Percentiles rank a stretch among this genome's conserved stretches.
These are phyloP conservation scores for Talaromyces sp. DNA, from an alignment of 2,329 filamentous ascomycete species.

Conservation along the genomic window DNA sequence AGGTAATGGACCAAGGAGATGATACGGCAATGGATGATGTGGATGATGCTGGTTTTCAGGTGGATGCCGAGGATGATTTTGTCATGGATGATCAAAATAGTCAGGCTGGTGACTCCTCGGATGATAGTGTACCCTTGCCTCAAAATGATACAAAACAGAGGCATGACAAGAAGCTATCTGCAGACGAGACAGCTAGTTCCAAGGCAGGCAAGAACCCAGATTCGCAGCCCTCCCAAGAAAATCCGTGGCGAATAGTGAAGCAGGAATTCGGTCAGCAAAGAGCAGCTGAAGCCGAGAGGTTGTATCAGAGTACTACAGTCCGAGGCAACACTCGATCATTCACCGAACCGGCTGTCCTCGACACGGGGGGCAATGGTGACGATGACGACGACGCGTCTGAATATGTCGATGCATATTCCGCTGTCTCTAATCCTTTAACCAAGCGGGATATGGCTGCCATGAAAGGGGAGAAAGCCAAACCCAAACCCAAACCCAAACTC, in stretches of 20 bases:
- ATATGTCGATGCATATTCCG: conserved; percentile 14
- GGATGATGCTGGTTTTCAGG: conserved; percentile 3
- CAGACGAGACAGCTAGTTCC: background rate
- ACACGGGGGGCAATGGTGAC: conserved; percentile 11
- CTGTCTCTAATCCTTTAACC: conserved; percentile 33
- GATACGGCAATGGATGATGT: background rate
- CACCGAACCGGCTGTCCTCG: background rate
- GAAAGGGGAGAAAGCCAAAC: conserved; percentile 2
- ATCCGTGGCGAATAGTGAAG: background rate
- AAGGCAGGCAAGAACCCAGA: background rate
- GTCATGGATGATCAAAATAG: background rate
- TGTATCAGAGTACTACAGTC: conserved; percentile 10
- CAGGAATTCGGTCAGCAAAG: background rate
- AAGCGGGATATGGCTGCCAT: conserved; percentile 22
- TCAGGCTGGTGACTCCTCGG: background rate
- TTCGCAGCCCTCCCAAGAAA: background rate
- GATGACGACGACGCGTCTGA: conserved; percentile 1
- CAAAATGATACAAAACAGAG: background rate
- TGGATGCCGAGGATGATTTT: conserved; percentile 10
- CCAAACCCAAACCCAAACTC: conserved; percentile 7
- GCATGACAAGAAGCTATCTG: background rate
- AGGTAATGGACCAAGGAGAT: background rate
- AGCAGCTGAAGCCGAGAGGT: background rate
- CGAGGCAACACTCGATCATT: conserved; percentile 6
- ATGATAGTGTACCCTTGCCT: conserved; percentile 2